Evolutionary conservation across 169 alveolate species (phyloP), one percentile per base, ranked within the genome.

Genomic region (Plasmodium sp.): DNA sequence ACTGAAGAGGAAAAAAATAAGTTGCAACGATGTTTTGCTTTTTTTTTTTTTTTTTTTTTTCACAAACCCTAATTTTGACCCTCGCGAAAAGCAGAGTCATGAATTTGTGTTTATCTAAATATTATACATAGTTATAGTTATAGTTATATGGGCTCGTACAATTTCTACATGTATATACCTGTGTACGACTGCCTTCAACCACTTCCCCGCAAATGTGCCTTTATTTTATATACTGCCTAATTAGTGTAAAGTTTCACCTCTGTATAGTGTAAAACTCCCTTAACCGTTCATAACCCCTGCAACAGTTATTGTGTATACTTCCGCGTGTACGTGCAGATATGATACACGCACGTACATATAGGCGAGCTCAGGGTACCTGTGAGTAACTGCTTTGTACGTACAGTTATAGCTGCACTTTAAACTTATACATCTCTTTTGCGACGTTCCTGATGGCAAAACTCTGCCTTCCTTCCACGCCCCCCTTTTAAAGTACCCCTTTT

Each of bases 1-100:
- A 62, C 36, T 27, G 77, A 62, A 62, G 33, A 62, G 43, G 51
- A 34, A 82, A 82, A 56, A 81, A 31, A 58, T 22, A 56, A 58
- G 80, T 82, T 82, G 90, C 41, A 82, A 82, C 22, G 58, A 81
- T 48, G 45, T 56, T 81, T 22, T 81, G 34, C 41, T 51, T 81
- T 31, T 80, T 22, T 80, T 80, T 80, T 39, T 80, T 80, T 39
- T 80, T 81, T n/a, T 31, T 43, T 82, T 82, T 56, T 82, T 81
- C 12, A 41, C 12, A 31, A 81, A 7, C 16, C 74, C 67, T 45
- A 80, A 45, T 33, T 33, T 14, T 80, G 33, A 43, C 67, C 74
- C 33, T 80, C 12, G 48, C 18, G 31, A 1, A 80, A 45, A 43
- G 27, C 12, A 80, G 4, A 33, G 43, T 56, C n/a, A 80, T 80